Evolutionary conservation across 495 filamentous ascomycete genomes (phyloP).

Genomic region (Neurospora africana): DNA sequence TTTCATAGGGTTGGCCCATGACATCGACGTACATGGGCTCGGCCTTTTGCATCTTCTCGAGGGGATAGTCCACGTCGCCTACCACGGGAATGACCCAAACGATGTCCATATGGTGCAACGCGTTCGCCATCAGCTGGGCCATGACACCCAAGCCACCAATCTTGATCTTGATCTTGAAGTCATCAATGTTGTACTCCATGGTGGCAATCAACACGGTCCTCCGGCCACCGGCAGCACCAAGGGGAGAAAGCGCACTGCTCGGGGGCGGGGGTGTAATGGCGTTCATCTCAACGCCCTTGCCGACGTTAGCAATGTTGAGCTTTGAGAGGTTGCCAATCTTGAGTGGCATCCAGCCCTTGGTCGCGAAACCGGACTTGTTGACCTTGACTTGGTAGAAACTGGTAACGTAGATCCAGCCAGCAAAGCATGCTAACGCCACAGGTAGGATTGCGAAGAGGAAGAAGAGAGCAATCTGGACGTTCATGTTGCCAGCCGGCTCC

Average conservation of each 20-base stretch:
- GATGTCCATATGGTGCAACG: conserved; percentile 55
- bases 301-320: conserved; percentile 40
- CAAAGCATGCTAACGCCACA: conserved; percentile 35
- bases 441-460: conserved; percentile 49
- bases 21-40: conserved; percentile 57
- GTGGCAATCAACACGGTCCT: conserved; percentile 56
- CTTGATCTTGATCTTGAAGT: conserved; percentile 64
- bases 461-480: conserved; percentile 48
- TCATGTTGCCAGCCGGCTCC: conserved; percentile 43
- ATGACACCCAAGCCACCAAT: conserved; percentile 65
- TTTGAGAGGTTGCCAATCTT: conserved; percentile 14
- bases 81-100: conserved; percentile 74
- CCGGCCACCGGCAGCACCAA: conserved; percentile 18
- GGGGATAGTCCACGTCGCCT: conserved; percentile 55
- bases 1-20: conserved; percentile 53
- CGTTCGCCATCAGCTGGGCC: conserved; percentile 62
- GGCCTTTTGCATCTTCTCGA: conserved; percentile 39
- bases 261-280: conserved; percentile 18
- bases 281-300: conserved; percentile 25
- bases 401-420: conserved; percentile 50
- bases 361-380: conserved; percentile 52
- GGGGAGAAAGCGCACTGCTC: conserved; percentile 8
- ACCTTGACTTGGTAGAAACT: conserved; percentile 64
- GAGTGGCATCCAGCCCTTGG: conserved; percentile 20
- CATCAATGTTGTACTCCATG: conserved; percentile 66